These are phyloP conservation scores for Kodamaea fukazawae DNA, from an alignment of 805 yeast genomes.

Conservation along the genomic window DNA sequence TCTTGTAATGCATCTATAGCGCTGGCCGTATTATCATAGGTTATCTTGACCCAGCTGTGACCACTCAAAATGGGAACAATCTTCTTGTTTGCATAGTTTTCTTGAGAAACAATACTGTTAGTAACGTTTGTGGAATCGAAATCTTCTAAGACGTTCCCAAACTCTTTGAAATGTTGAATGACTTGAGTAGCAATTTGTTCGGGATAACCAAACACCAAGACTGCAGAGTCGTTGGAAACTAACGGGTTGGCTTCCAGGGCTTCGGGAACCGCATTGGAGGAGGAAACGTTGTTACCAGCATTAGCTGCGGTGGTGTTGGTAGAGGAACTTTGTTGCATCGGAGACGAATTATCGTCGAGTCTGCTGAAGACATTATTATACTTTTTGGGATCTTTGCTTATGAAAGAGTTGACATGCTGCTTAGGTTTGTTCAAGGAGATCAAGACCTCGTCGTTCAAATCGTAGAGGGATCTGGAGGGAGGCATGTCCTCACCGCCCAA, in stretches of 20 bases:
- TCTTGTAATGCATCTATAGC: slow-evolving; percentile 85
- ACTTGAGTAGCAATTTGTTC: slow-evolving; percentile 67
- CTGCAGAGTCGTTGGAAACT: slow-evolving; percentile 53
- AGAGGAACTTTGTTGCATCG: slow-evolving; percentile 11
- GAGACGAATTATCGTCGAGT: slow-evolving; percentile 14
- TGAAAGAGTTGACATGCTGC: slow-evolving; percentile 37
- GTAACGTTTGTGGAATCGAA: slow-evolving; percentile 40
- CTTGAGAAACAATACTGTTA: slow-evolving; percentile 2
- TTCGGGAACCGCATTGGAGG: slow-evolving; percentile 4
- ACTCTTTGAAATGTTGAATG: slow-evolving; percentile 70
- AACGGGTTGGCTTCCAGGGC: slow-evolving; percentile 22
- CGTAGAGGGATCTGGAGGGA: slow-evolving; percentile 50
- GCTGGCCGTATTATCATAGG: slow-evolving; percentile 70
- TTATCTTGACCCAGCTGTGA: slow-evolving; percentile 85
- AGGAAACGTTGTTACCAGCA: slow-evolving; percentile 5
- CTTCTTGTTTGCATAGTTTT: slow-evolving; percentile 11
- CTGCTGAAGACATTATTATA: slow-evolving; percentile 47
- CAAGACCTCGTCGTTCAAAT: slow-evolving; percentile 44
- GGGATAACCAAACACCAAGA: slow-evolving; percentile 86
- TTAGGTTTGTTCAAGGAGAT: slow-evolving; percentile 35
- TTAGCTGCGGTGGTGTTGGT: slow-evolving; percentile 6
- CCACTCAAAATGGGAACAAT: slow-evolving; percentile 76
- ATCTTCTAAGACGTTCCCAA: slow-evolving; percentile 77
- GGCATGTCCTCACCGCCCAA: slow-evolving; percentile 43
- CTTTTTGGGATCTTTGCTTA: slow-evolving; percentile 45